Conservation (phyloP, 805 yeast genomes). For the Limtongia smithiae region DNA sequence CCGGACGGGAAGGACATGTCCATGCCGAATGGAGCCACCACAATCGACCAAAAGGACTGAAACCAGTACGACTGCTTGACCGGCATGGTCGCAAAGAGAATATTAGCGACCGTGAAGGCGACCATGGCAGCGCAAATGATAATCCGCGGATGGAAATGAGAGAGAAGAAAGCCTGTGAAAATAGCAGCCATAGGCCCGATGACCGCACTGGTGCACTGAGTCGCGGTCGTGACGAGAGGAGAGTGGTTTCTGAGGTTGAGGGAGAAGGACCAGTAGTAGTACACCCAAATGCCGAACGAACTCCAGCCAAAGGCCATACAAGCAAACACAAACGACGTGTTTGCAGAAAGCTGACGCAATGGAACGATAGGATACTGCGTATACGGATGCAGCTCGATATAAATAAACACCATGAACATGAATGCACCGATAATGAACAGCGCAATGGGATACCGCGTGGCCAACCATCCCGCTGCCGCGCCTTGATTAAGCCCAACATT, state of each 20-base stretch:
- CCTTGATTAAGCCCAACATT: constrained; percentile 76
- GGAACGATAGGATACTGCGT: constrained; percentile 56
- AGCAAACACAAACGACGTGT: constrained; percentile 48
- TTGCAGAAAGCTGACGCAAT: constrained; percentile 43
- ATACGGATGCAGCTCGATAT: constrained; percentile 47
- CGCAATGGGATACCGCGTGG: constrained; percentile 55
- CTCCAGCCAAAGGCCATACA: constrained; percentile 70
- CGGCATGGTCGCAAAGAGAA: constrained; percentile 56
- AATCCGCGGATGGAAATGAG: constrained; percentile 49
- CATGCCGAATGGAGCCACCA: constrained; percentile 70
- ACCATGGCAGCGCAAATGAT: constrained; percentile 50
- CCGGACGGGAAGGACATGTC: constrained; percentile 76
- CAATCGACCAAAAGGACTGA: constrained; percentile 52
- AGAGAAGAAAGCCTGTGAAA: constrained; percentile 45
- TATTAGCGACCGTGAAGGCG: constrained; percentile 52
- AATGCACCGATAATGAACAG: constrained; percentile 51
- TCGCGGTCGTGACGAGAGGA: constrained; percentile 47
- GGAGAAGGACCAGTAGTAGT: constrained; percentile 53
- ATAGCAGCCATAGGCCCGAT: constrained; percentile 57
- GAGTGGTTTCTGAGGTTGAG: constrained; percentile 48
- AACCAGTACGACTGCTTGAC: constrained; percentile 58
- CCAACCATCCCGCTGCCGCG: constrained; percentile 65
- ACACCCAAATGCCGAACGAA: constrained; percentile 71
- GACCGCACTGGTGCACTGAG: constrained; percentile 47
- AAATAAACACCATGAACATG: constrained; percentile 46